Conservation (phyloP, 2,329 filamentous ascomycete species). For the Aspergillus sp. region DNA sequence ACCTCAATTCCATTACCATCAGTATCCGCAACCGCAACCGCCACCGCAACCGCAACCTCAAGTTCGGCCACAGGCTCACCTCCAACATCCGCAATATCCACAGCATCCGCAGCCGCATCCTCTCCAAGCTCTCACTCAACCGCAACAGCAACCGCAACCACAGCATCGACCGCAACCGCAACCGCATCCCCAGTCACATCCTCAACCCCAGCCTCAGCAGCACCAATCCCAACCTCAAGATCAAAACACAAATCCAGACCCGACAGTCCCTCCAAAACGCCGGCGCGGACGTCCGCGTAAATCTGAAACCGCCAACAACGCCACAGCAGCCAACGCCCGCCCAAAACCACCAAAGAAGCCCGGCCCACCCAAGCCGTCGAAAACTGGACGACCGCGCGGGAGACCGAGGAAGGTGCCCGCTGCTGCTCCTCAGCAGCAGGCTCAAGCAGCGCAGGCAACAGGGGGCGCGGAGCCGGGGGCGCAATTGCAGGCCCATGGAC, state of each 20-base stretch:
- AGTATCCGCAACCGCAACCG: background rate
- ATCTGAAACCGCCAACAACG: constrained; percentile 6
- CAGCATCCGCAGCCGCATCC: too few species aligned
- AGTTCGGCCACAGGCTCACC: constrained; percentile 8
- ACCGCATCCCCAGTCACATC: constrained; percentile 7
- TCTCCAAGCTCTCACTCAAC: too few species aligned
- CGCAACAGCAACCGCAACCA: constrained; percentile 2
- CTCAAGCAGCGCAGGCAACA: background rate
- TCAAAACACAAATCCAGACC: background rate
- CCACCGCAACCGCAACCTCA: background rate
- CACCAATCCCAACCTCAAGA: background rate
- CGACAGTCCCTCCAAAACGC: constrained; percentile 10
- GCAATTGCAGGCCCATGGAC: too few species aligned
- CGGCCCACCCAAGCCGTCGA: constrained; percentile 6
- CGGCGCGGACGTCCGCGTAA: constrained; percentile 19
- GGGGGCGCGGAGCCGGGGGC: background rate
- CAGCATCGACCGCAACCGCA: constrained; percentile 12
- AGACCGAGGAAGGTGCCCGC: constrained; percentile 20
- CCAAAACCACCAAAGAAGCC: constrained; percentile 18
- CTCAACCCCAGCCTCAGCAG: constrained; percentile 12
- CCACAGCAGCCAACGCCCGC: background rate
- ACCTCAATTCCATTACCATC: background rate
- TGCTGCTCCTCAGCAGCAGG: background rate
- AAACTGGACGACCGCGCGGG: constrained; percentile 25
- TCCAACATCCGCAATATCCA: background rate